These are phyloP conservation scores for Lodderomyces pseudojiufengensis DNA, from an alignment of 1,139 yeast species.

Conservation along the genomic window DNA sequence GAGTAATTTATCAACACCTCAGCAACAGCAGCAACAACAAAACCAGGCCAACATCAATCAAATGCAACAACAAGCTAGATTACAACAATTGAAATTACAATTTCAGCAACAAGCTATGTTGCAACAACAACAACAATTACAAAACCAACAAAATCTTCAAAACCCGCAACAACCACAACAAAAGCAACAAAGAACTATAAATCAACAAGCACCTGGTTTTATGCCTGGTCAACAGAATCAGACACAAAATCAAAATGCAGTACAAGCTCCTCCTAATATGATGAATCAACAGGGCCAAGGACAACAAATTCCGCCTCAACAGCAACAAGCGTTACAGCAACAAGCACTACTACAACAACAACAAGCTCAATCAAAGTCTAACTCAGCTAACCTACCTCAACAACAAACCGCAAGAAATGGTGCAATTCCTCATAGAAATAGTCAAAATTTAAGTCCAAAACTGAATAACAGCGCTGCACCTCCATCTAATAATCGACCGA, in stretches of 20 bases:
- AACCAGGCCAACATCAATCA: conserved; percentile 10
- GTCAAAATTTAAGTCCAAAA: conserved; percentile 23
- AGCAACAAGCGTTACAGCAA: conserved; percentile 15
- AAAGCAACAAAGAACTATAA: conserved; percentile 11
- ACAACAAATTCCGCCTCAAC: conserved; percentile 2
- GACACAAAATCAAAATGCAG: conserved; percentile 2
- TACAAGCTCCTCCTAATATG: not conserved
- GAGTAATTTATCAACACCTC: not conserved
- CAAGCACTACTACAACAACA: conserved; percentile 5
- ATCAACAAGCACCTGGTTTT: not conserved
- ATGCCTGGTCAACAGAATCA: not conserved
- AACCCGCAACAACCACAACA: conserved; percentile 15
- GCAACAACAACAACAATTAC: conserved; percentile 11
- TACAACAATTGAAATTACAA: conserved; percentile 18
- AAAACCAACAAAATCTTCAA: conserved; percentile 14
- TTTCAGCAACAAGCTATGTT: conserved; percentile 14
- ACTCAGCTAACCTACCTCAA: conserved; percentile 12
- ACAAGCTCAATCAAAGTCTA: conserved; percentile 3
- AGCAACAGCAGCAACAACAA: conserved; percentile 3
- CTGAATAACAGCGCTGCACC: too few species aligned
- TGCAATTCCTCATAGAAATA: conserved; percentile 23
- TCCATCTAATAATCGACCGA: conserved; percentile 19
- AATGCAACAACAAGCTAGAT: conserved; percentile 13
- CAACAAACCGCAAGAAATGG: conserved; percentile 23
- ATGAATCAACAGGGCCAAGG: not conserved